Evolutionary conservation across 805 yeast genomes (phyloP).

Genomic region (Metschnikowia cubensis): DNA sequence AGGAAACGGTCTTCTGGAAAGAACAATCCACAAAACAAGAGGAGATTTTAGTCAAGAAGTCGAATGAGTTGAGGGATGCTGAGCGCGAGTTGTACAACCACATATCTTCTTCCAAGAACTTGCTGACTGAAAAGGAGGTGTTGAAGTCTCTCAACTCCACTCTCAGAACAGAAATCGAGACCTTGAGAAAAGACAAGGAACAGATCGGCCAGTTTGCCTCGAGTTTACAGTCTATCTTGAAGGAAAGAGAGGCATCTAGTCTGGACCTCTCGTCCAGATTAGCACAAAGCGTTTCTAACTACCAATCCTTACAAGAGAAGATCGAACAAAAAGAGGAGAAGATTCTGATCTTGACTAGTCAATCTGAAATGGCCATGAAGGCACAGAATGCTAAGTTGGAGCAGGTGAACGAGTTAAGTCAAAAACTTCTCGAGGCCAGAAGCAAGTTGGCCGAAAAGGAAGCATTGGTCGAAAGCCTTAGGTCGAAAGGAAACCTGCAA

Average conservation of each 20-base stretch:
- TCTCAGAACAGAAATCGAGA: constrained; percentile 48
- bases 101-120: constrained; percentile 43
- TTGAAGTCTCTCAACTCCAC: constrained; percentile 48
- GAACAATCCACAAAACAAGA: constrained; percentile 40
- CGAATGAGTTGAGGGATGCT: constrained; percentile 52
- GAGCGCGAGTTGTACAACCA: constrained; percentile 44
- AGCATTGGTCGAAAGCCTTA: constrained; percentile 35
- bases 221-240: constrained; percentile 56
- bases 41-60: constrained; percentile 24
- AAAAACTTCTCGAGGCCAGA: constrained; percentile 40
- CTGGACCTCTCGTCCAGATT: constrained; percentile 49
- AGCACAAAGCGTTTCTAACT: constrained; percentile 44
- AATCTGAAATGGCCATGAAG: constrained; percentile 50
- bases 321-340: constrained; percentile 53
- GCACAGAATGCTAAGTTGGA: constrained; percentile 51
- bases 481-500: not conserved
- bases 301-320: constrained; percentile 42
- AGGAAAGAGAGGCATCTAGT: constrained; percentile 55
- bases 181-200: constrained; percentile 54
- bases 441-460: constrained; percentile 43
- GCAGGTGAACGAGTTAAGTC: constrained; percentile 53
- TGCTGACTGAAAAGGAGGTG: constrained; percentile 52
- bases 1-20: constrained; percentile 38
- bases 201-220: constrained; percentile 54
- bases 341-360: constrained; percentile 49